These are phyloP conservation scores for Cokeromyces recurvatus DNA, from an alignment of 371 early-diverging fungal genomes.

Conservation along the genomic window DNA sequence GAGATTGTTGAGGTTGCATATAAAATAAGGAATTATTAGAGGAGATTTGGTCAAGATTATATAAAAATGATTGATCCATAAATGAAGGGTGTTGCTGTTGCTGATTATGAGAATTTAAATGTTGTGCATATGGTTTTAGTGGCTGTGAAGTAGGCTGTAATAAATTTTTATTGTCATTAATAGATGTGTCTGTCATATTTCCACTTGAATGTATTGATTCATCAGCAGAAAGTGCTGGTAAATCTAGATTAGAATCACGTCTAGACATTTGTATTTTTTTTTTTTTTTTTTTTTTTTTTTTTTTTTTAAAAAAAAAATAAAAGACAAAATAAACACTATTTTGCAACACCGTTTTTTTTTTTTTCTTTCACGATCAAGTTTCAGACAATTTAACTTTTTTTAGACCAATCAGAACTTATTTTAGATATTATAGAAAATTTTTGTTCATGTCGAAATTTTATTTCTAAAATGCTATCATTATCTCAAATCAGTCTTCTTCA, in stretches of 20 bases:
- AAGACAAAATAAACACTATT: too few species aligned
- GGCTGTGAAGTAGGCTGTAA: background rate
- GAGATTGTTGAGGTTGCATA: conserved; percentile 11
- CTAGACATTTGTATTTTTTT: too few species aligned
- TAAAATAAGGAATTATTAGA: conserved; percentile 31
- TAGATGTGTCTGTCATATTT: conserved; percentile 9
- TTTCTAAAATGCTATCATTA: too few species aligned
- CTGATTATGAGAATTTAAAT: conserved; percentile 5
- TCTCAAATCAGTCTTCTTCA: too few species aligned
- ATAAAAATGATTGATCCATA: conserved; percentile 34
- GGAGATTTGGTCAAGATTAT: conserved; percentile 33
- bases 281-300: too few species aligned
- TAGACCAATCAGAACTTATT: too few species aligned
- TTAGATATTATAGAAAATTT: too few species aligned
- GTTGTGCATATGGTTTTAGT: conserved; percentile 2
- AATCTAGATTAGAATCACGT: background rate
- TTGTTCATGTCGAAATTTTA: too few species aligned
- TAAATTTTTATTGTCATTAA: background rate
- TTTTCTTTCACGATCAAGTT: too few species aligned
- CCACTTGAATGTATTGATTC: conserved; percentile 10
- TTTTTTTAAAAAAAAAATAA: too few species aligned
- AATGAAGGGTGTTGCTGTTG: conserved; percentile 8
- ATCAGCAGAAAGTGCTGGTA: conserved; percentile 15
- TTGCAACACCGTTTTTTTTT: too few species aligned
- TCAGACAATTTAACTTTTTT: too few species aligned